Conservation (phyloP, 352 stramenopile genomes). For the Lagenidium sp. region DNA sequence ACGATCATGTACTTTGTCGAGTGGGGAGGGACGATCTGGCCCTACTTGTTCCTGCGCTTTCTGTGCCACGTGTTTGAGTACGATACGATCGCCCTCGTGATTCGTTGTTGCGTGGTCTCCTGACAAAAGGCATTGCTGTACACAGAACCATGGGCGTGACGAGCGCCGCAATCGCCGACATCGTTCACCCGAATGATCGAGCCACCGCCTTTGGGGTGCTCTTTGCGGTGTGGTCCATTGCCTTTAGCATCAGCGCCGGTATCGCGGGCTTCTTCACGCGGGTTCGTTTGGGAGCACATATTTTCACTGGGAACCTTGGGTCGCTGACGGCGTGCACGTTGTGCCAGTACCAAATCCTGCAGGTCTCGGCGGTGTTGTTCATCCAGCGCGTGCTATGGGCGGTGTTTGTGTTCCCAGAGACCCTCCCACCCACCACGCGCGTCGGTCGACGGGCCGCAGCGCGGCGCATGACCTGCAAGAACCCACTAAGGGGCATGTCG, state of each 20-base stretch:
- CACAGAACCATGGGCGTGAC: constrained; percentile 40
- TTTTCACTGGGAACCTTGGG: no score
- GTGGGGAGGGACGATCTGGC: constrained; percentile 35
- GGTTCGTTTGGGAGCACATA: no score
- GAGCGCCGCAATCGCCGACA: constrained; percentile 51
- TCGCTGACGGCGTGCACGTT: no score
- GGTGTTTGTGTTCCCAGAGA: constrained; percentile 48
- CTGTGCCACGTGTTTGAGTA: constrained; percentile 51
- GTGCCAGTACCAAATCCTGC: constrained; percentile 42
- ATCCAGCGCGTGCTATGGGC: constrained; percentile 43
- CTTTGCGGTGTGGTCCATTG: constrained; percentile 40
- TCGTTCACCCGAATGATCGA: constrained; percentile 40
- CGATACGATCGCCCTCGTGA: not conserved
- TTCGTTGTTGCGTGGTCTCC: not conserved
- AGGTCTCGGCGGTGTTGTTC: constrained; percentile 33
- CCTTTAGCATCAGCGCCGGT: constrained; percentile 44
- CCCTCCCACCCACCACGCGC: constrained; percentile 27
- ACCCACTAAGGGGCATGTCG: constrained; percentile 48
- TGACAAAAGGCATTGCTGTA: no score
- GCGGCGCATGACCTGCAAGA: constrained; percentile 33
- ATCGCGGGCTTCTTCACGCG: constrained; percentile 40
- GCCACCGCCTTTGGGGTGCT: constrained; percentile 47
- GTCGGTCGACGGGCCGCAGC: no score
- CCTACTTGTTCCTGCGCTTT: constrained; percentile 52
- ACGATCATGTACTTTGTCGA: constrained; percentile 64